phyloP scores from a whole-genome alignment of 805 yeast species.

The Kuraishia ogatae region DNA sequence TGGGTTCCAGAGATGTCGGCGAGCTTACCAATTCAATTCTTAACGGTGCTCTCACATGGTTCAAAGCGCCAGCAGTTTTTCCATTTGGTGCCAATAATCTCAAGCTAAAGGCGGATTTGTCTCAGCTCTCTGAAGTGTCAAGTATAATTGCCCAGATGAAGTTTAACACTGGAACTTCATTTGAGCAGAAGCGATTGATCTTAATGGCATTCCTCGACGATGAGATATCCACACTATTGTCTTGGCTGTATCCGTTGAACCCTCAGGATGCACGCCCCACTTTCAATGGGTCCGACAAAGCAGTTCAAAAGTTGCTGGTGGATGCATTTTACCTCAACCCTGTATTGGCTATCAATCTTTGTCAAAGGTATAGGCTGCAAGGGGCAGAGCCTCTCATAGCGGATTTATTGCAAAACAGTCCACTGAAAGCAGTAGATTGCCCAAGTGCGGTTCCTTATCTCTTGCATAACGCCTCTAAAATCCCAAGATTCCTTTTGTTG shows the following conservation, averaged over 20 bases:
- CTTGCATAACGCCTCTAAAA: slow-evolving; percentile 16
- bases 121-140: slow-evolving; percentile 46
- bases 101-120: slow-evolving; percentile 61
- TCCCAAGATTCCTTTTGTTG: slow-evolving; percentile 38
- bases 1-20: slow-evolving; percentile 34
- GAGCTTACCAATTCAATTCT: slow-evolving; percentile 43
- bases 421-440: slow-evolving; percentile 46
- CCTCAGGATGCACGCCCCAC: slow-evolving; percentile 31
- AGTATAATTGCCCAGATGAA: slow-evolving; percentile 17
- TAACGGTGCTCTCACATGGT: slow-evolving; percentile 75
- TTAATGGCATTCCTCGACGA: slow-evolving; percentile 59
- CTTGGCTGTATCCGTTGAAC: slow-evolving; percentile 68
- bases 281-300: slow-evolving; percentile 18
- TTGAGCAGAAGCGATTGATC: slow-evolving; percentile 44
- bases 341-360: slow-evolving; percentile 60
- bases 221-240: slow-evolving; percentile 62
- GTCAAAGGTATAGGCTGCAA: slow-evolving; percentile 41
- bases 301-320: slow-evolving; percentile 33
- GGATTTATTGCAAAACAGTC: slow-evolving; percentile 41
- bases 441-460: slow-evolving; percentile 55
- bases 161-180: slow-evolving; percentile 11
- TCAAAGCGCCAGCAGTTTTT: slow-evolving; percentile 47
- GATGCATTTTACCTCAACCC: slow-evolving; percentile 65
- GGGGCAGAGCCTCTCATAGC: slow-evolving; percentile 31
- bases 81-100: slow-evolving; percentile 83